These are phyloP conservation scores for Claviceps monticola DNA, from an alignment of 2,329 filamentous ascomycete genomes.

Conservation along the genomic window DNA sequence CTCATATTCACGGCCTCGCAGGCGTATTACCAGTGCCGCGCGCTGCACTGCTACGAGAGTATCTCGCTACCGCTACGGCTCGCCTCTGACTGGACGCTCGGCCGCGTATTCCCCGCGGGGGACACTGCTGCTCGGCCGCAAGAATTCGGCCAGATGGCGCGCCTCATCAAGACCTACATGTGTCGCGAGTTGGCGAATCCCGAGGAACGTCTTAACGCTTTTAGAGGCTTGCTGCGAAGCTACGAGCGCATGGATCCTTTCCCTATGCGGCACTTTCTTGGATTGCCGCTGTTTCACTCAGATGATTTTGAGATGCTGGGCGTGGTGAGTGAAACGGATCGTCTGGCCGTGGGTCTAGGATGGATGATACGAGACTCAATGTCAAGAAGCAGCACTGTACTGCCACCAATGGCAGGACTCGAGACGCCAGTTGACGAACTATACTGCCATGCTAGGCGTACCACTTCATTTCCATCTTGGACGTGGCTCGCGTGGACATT, in stretches of 20 bases:
- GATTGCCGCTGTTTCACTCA: slow-evolving; percentile 21
- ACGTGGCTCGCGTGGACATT: slow-evolving; percentile 22
- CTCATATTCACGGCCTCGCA: slow-evolving; percentile 24
- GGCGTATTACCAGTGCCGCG: slow-evolving; percentile 24
- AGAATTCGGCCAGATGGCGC: slow-evolving; percentile 13
- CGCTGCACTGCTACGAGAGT: slow-evolving; percentile 24
- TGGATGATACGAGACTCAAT: slow-evolving; percentile 15
- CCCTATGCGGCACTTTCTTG: slow-evolving; percentile 18
- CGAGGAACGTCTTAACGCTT: slow-evolving; percentile 21
- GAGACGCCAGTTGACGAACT: slow-evolving; percentile 12
- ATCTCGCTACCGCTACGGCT: slow-evolving; percentile 19
- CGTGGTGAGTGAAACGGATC: slow-evolving; percentile 19
- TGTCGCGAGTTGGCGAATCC: slow-evolving; percentile 14
- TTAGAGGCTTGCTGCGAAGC: slow-evolving; percentile 17
- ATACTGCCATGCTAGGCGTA: slow-evolving; percentile 9
- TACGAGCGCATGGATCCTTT: slow-evolving; percentile 15
- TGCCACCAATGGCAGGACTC: slow-evolving; percentile 4
- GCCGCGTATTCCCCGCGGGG: slow-evolving; percentile 18
- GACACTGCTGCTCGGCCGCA: slow-evolving; percentile 6
- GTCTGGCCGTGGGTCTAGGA: slow-evolving; percentile 20
- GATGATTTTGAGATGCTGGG: slow-evolving; percentile 16
- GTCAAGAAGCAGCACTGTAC: too few species aligned
- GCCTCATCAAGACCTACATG: slow-evolving; percentile 19
- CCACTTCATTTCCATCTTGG: slow-evolving; percentile 21
- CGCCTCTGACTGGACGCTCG: slow-evolving; percentile 17